Evolutionary conservation across 164 flowering plant genomes (phyloP).

Genomic region (Tinospora cordifolia): DNA sequence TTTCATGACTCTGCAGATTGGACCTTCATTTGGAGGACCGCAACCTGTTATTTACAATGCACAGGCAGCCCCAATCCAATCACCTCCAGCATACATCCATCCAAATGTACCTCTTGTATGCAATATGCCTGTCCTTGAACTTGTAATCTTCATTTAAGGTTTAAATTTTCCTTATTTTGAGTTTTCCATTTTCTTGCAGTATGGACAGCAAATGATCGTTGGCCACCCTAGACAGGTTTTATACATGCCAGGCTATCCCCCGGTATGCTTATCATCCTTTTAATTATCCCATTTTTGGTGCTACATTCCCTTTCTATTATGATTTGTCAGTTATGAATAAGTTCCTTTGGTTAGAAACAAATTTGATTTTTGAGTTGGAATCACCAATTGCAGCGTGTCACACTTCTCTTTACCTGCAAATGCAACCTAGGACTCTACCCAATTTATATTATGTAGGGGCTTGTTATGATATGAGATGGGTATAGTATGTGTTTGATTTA

Average conservation of each 20-base stretch:
- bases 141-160: not conserved
- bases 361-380: not conserved
- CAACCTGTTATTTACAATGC: constrained; percentile 68
- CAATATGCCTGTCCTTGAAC: not conserved
- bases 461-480: no score
- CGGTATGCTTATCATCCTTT: constrained; percentile 15
- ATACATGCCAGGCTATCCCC: constrained; percentile 56
- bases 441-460: no score
- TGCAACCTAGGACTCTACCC: no score
- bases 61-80: constrained; percentile 46
- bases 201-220: constrained; percentile 60
- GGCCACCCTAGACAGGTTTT: constrained; percentile 54
- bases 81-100: constrained; percentile 66
- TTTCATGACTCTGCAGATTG: constrained; percentile 41
- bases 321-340: not conserved
- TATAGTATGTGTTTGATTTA: no score
- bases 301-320: not conserved
- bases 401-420: no score
- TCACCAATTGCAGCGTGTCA: no score
- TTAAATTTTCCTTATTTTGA: not conserved
- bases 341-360: not conserved
- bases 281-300: not conserved
- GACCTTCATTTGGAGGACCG: constrained; percentile 59
- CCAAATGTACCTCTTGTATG: constrained; percentile 76
- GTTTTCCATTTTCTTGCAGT: constrained; percentile 28